Conservation (phyloP, 495 filamentous ascomycete species). For the Hypoxylon trugodes region DNA sequence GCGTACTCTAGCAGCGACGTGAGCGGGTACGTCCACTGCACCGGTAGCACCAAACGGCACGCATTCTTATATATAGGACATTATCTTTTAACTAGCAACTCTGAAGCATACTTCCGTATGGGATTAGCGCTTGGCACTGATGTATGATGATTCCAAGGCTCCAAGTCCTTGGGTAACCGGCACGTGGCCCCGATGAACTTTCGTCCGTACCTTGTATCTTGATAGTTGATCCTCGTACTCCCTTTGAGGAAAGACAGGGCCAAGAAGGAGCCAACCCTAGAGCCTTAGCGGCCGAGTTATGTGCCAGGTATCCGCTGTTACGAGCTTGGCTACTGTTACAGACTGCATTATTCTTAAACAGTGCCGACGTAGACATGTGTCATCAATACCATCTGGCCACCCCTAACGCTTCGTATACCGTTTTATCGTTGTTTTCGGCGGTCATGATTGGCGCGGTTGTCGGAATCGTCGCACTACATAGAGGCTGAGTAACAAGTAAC, state of each 20-base stretch:
- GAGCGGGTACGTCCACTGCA: slow-evolving; percentile 5
- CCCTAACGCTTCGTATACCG: background rate
- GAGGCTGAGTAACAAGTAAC: no score
- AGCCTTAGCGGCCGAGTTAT: slow-evolving; percentile 7
- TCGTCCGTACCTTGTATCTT: background rate
- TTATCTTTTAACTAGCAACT: background rate
- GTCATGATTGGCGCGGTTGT: background rate
- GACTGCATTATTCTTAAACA: background rate
- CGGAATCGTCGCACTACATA: background rate
- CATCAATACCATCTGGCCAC: background rate
- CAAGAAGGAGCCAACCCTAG: slow-evolving; percentile 2
- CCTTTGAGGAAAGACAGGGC: slow-evolving; percentile 19
- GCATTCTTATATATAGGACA: background rate
- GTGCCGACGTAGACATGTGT: background rate
- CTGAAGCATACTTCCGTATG: background rate
- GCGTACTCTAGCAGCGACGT: background rate
- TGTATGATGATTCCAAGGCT: background rate
- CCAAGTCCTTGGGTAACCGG: slow-evolving; percentile 1
- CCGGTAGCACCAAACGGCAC: slow-evolving; percentile 9
- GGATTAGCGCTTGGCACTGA: background rate
- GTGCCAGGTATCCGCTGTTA: slow-evolving; percentile 10
- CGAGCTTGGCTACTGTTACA: slow-evolving; percentile 1
- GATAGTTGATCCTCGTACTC: no score
- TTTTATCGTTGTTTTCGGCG: background rate
- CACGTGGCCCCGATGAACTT: slow-evolving; percentile 9